Evolutionary conservation across 768 basidiomycete genomes (phyloP).

Genomic region (Crepidotus variabilis): DNA sequence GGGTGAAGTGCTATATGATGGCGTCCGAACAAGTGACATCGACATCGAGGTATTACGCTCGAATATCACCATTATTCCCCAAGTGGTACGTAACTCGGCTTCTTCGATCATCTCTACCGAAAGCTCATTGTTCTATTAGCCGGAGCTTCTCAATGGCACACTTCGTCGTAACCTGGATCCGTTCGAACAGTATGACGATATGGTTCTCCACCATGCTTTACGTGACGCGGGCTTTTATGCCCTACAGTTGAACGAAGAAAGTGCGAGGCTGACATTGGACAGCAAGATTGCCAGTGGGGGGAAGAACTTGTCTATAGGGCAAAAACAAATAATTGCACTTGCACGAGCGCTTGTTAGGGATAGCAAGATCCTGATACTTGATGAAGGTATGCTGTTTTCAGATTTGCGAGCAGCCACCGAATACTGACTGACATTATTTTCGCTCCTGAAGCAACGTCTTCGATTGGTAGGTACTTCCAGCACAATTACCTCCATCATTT

Average conservation of each 20-base stretch:
- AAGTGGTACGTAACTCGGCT: constrained; percentile 13
- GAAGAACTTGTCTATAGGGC: constrained; percentile 72
- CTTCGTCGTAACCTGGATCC: constrained; percentile 59
- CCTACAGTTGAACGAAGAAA: constrained; percentile 36
- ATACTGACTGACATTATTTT: neutral
- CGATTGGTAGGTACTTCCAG: constrained; percentile 34
- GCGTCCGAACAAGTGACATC: constrained; percentile 40
- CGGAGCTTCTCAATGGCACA: constrained; percentile 29
- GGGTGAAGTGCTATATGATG: constrained; percentile 57
- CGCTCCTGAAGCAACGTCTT: constrained; percentile 32
- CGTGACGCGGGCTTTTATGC: constrained; percentile 38
- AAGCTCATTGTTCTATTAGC: neutral
- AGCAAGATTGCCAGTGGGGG: constrained; percentile 50
- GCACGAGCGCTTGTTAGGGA: constrained; percentile 58
- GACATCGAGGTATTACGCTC: constrained; percentile 56
- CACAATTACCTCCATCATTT: neutral
- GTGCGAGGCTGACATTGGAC: constrained; percentile 47
- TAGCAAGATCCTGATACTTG: constrained; percentile 58
- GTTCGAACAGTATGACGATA: constrained; percentile 56
- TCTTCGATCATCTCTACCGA: neutral
- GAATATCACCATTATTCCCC: constrained; percentile 60
- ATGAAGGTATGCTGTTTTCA: constrained; percentile 30
- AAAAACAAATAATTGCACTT: constrained; percentile 67
- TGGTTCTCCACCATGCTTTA: constrained; percentile 32
- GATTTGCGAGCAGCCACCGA: neutral